Conservation (phyloP, 23 red algal genomes). For the Gracilaria domingensis region DNA sequence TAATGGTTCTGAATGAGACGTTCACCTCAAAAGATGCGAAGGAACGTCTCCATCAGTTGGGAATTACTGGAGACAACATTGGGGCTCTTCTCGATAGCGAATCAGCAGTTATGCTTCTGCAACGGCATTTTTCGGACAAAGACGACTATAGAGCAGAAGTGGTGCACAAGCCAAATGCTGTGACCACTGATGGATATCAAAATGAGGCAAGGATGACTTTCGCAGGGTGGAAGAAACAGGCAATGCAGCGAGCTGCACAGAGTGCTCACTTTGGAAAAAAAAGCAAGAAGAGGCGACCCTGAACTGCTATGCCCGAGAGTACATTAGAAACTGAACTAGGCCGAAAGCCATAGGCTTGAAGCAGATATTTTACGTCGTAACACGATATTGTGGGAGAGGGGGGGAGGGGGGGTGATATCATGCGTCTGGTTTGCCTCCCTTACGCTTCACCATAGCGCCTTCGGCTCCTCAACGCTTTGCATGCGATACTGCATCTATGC, state of each 20-base stretch:
- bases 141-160: constrained; percentile 19
- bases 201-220: constrained; percentile 23
- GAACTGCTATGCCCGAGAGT: neutral
- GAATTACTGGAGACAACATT: neutral
- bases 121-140: constrained; percentile 43
- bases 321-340: no score
- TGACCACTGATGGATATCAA: neutral
- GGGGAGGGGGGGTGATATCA: no score
- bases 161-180: neutral
- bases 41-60: constrained; percentile 31
- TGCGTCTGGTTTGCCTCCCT: no score
- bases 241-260: constrained; percentile 56
- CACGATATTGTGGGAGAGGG: no score
- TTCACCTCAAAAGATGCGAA: constrained; percentile 49
- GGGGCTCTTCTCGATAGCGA: constrained; percentile 36
- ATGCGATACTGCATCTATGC: neutral
- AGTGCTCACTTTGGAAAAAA: neutral
- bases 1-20: constrained; percentile 52
- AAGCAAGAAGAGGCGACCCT: neutral
- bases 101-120: constrained; percentile 57
- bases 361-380: no score
- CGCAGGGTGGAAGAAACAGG: constrained; percentile 58
- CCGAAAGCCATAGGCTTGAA: no score
- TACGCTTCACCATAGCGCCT: no score
- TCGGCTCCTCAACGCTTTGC: no score